Base-by-base conservation (phyloP, 176 grass and related monocot species). In the Dendrocalamus sinicus region DNA sequence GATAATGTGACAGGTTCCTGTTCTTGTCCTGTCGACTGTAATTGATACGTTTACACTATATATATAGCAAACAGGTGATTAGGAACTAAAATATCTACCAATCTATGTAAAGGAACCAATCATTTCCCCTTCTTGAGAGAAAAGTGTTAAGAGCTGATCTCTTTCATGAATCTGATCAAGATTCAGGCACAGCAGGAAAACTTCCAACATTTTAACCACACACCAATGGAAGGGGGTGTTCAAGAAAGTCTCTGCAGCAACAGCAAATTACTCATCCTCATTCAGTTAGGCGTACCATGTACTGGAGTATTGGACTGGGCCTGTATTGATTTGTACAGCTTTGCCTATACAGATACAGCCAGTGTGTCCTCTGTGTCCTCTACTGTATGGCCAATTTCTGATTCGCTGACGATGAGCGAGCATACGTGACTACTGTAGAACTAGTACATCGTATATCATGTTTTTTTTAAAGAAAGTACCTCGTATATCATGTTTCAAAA, bases 151-250 rank as follows among this genome's bases (percentile, higher is more conserved):
- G 3, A 22, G 17, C 19, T 61, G 54, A 61, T 43, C 39, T 73
- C 48, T 51, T 28, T 20, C 17, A 68, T 48, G 64, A 14, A 20
- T 82, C 39, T 60, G 54, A 61, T 43, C 37, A 40, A 50, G 20
- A 58, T 79, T 22, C 32, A 32, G 47, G 12, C 17, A 46, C 13
- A 10, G 24, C 60, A 40, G 51, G 22, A 85, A 73, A 80, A 46
- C 2, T 13, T 9, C 48, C 81, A 75, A 4, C 28, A 32, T 85
- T 89, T 75, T 26, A 70, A 51, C 41, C 40, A 10, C 22, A 54
- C 53, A 39, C 0, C 28, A 52, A 11, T 81, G 35, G 52, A 44
- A 30, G 2, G 32, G 32, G 24, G 62, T 85, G 61, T 0, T 75
- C 30, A 53, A 12, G 20, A 70, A 72, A 63, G 15, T 17, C 13